Evolutionary conservation across 2,329 filamentous ascomycete genomes (phyloP).

Genomic region (Thermoascus crustaceus): DNA sequence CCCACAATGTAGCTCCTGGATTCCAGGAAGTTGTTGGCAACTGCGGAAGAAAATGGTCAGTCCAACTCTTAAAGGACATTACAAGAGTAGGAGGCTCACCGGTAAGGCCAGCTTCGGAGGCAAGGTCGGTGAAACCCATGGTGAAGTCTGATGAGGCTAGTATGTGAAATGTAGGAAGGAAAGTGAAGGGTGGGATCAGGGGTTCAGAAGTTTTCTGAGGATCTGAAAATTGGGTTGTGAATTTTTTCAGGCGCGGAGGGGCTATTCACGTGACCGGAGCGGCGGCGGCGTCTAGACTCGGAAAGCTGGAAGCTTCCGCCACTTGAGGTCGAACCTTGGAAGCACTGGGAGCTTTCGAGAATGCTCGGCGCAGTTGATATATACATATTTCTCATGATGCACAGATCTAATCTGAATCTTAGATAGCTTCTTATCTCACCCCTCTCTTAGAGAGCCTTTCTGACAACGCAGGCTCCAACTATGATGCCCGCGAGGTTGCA

Average conservation of each 20-base stretch:
- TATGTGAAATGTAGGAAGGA: conserved; percentile 10
- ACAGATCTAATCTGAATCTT: neutral
- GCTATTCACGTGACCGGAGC: conserved; percentile 22
- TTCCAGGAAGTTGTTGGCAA: conserved; percentile 36
- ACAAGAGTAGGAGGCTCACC: conserved; percentile 37
- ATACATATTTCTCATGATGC: conserved; percentile 2
- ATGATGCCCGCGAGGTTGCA: conserved; percentile 28
- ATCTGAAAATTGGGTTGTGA: conserved; percentile 12
- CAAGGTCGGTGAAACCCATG: conserved; percentile 62
- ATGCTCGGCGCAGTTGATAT: conserved; percentile 14
- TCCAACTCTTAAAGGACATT: conserved; percentile 13
- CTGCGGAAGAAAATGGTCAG: conserved; percentile 30
- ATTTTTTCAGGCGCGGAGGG: conserved; percentile 13
- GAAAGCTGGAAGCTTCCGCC: conserved; percentile 20
- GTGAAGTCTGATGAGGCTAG: no score
- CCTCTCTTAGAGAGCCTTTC: neutral
- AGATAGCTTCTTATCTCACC: conserved; percentile 1
- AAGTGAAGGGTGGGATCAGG: conserved; percentile 15
- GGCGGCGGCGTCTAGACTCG: conserved; percentile 19
- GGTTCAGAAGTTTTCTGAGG: conserved; percentile 22
- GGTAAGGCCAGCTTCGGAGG: conserved; percentile 54
- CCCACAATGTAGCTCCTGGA: conserved; percentile 75
- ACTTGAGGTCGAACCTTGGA: conserved; percentile 20
- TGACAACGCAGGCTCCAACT: conserved; percentile 1
- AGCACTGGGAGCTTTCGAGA: conserved; percentile 29